Evolutionary conservation across 2,329 filamentous ascomycete genomes (phyloP), one percentile per base, ranked within the genome.

Genomic region (Diaporthe vaccinii): DNA sequence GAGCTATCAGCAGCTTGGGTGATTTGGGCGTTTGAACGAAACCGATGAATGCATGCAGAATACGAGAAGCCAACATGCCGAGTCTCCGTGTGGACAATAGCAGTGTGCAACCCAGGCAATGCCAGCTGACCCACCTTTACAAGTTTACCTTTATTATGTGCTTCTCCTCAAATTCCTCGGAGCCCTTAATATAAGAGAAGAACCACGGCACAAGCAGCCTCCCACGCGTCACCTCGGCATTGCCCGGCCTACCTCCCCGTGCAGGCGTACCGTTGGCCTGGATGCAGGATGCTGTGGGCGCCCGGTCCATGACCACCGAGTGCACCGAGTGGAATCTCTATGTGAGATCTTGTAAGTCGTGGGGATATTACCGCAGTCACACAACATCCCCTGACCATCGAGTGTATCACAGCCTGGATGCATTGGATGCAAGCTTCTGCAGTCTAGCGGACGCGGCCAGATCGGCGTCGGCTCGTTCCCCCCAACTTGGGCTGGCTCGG

Each of bases 301-400:
- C 28, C 62, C 44, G 44, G 22, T 53, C 31, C 20, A 46, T 68
- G 44, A 53, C 46, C 62, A 68, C 62, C 28, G 46, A 14, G 53
- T 39, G 28, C 62, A 68, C 46, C 28, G 46, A 14, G 53, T 39
- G 28, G 31, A 25, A 36, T 53, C 15, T 68, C 46, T 53, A 68
- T 46, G 28, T 68, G 46, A 68, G 46, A 68, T 68, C 65, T 68
- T 55, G 65, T 68, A n/a, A 68, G 62, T 68, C 62, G 14, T 68
- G 62, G 62, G 31, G 44, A 68, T 53, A 68, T 53, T 68, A 28
- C 46, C 20, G 44, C 62, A 28, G 62, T 68, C 46, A 39, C 62
- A 68, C 65, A 68, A 14, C 65, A 53, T 25, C 22, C 14, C 31
- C 44, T 51, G 62, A 6, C 44, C 28, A 7, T 8, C 31, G 44